Conservation (phyloP, 2,329 filamentous ascomycete genomes). For the Cordyceps pruinosa region DNA sequence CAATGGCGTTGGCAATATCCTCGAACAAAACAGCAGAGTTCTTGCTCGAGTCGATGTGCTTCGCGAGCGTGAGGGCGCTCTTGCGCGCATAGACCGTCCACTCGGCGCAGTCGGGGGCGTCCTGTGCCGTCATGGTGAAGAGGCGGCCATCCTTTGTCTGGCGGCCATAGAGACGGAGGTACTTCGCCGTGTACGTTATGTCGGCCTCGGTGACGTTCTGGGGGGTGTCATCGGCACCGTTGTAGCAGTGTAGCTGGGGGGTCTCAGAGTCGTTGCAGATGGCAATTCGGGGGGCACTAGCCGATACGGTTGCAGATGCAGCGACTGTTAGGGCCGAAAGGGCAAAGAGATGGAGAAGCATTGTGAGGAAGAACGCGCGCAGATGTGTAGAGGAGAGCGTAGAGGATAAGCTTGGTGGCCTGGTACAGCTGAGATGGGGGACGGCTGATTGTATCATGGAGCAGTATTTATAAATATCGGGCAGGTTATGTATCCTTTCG, state of each 20-base stretch:
- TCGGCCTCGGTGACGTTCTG: slow-evolving; percentile 13
- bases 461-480: too few species aligned
- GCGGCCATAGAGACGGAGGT: slow-evolving; percentile 16
- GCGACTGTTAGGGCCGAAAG: too few species aligned
- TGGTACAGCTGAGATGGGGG: too few species aligned
- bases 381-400: too few species aligned
- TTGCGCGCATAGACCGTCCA: slow-evolving; percentile 16
- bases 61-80: slow-evolving; percentile 18
- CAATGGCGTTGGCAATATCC: slow-evolving; percentile 23
- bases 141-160: neutral
- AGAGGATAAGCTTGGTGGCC: too few species aligned
- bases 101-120: slow-evolving; percentile 17
- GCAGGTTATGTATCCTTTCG: too few species aligned
- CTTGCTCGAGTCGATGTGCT: slow-evolving; percentile 18
- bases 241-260: slow-evolving; percentile 10
- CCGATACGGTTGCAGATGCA: neutral
- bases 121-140: neutral
- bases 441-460: too few species aligned
- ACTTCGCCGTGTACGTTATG: slow-evolving; percentile 13
- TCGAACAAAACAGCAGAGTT: slow-evolving; percentile 20
- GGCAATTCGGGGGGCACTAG: slow-evolving; percentile 10
- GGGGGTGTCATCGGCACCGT: slow-evolving; percentile 1
- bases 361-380: too few species aligned
- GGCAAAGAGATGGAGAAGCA: too few species aligned
- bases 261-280: neutral